Percentiles rank a stretch among this genome's conserved stretches.
Conservation (phyloP, 805 yeast genomes). For the Barnettozyma populi region DNA sequence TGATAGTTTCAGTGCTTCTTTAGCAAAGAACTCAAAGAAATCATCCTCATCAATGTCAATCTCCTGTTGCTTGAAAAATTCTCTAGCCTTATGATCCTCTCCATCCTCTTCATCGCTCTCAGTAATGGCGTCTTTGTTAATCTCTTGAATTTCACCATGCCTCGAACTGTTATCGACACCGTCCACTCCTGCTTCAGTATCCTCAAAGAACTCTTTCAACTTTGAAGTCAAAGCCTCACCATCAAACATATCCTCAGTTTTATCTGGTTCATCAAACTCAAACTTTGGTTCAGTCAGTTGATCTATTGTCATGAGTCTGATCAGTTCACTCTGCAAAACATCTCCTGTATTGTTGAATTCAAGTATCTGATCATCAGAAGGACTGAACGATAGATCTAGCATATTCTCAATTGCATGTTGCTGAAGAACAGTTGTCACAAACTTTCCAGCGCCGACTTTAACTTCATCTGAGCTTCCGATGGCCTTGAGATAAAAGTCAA, state of each 20-base stretch:
- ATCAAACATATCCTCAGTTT: constrained; percentile 4
- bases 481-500: constrained; percentile 12
- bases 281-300: constrained; percentile 16
- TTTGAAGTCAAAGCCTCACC: constrained; percentile 25
- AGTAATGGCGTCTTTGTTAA: not conserved
- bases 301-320: constrained; percentile 17
- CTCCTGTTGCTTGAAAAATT: constrained; percentile 29
- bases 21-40: constrained; percentile 58
- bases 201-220: constrained; percentile 22
- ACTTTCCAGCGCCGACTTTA: constrained; percentile 4
- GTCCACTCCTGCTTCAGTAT: constrained; percentile 20
- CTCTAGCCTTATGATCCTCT: constrained; percentile 16
- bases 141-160: not conserved
- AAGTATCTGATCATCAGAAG: constrained; percentile 14
- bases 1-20: constrained; percentile 45
- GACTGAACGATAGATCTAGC: not conserved
- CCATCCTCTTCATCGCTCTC: not conserved
- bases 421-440: not conserved
- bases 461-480: not conserved
- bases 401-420: constrained; percentile 1
- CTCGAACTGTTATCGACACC: constrained; percentile 16
- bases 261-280: constrained; percentile 10
- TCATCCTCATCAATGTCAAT: constrained; percentile 60
- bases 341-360: constrained; percentile 17
- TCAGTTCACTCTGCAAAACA: constrained; percentile 26